A percentile compares a stretch with the other conserved stretches of the same genome.
Conservation (phyloP, 306 rosid genomes). For the Pyrus bretschneideri region DNA sequence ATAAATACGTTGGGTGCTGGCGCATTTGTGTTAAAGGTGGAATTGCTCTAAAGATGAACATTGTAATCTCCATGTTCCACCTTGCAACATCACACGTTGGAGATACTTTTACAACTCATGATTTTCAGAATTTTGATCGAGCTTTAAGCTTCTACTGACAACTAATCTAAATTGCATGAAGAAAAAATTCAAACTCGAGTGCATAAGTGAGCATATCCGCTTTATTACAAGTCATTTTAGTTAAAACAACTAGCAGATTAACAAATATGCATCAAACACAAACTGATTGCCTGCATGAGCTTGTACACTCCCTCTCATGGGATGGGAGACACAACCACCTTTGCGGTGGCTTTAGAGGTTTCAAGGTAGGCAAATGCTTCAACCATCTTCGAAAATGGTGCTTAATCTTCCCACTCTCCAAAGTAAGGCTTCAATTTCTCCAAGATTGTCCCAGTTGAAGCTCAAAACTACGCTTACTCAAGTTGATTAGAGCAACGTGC, state of each 20-base stretch:
- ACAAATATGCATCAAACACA: neutral
- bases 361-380: conserved; percentile 56
- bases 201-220: neutral
- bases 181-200: too few species aligned
- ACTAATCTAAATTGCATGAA: too few species aligned
- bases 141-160: too few species aligned
- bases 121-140: too few species aligned
- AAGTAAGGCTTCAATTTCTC: conserved; percentile 54
- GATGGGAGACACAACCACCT: conserved; percentile 55
- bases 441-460: conserved; percentile 22
- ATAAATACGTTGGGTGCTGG: too few species aligned
- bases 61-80: too few species aligned
- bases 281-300: neutral
- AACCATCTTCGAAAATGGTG: conserved; percentile 40
- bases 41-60: too few species aligned
- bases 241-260: neutral
- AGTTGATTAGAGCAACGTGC: too few species aligned
- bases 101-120: too few species aligned
- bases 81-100: too few species aligned
- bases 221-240: neutral
- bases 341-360: conserved; percentile 51
- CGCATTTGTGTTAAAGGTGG: too few species aligned
- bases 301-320: conserved; percentile 16
- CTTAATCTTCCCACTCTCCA: conserved; percentile 49
- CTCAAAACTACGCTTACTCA: neutral